Evolutionary conservation across 768 basidiomycete species (phyloP), one percentile per base, ranked within the genome.

Genomic region (Boletus huronensis): DNA sequence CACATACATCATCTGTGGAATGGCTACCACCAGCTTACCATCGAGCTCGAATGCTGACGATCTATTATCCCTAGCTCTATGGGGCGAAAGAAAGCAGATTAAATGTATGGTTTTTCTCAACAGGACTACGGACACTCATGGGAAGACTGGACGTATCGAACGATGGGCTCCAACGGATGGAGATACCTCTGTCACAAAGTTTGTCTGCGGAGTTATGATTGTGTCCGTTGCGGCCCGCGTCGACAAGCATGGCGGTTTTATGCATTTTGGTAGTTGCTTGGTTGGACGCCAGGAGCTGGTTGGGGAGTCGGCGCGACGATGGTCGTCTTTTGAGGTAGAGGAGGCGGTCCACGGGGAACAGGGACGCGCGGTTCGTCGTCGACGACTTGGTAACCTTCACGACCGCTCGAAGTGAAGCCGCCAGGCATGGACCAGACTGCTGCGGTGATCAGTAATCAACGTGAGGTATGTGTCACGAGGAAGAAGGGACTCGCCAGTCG

Each of bases 391-490:
- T 87, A 87, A 7, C 84, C 82, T 49, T 81, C 81, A 38, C 79
- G 74, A 23, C 63, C 57, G 34, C 69, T 61, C 5, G 82, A 80
- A 0, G 83, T 82, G 60, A 87, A 84, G 1, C 84, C 84, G 14
- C 86, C 87, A 5, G 87, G 87, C 87, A 88, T 88, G 19, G 85
- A 80, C 87, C 87, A 88, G 16, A 88, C 87, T 88, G 54, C 28
- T 46, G 31, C n/a, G 35, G 32, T 5, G 42, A n/a, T 54, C 7
- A 53, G 31, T 1, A 26, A 26, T 13, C 43, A 6, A 5, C 16
- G n/a, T n/a, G 8, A 44, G 9, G 25, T 6, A 11, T 5, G 21
- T 16, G 17, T 2, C 2, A 14, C 28, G 31, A 10, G 21, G 26
- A n/a, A 17, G 8, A 16, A 14, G 16, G n/a, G 8, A 55, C 57